phyloP scores from a whole-genome alignment of 495 filamentous ascomycete genomes.

The Lichenothelia convexa region DNA sequence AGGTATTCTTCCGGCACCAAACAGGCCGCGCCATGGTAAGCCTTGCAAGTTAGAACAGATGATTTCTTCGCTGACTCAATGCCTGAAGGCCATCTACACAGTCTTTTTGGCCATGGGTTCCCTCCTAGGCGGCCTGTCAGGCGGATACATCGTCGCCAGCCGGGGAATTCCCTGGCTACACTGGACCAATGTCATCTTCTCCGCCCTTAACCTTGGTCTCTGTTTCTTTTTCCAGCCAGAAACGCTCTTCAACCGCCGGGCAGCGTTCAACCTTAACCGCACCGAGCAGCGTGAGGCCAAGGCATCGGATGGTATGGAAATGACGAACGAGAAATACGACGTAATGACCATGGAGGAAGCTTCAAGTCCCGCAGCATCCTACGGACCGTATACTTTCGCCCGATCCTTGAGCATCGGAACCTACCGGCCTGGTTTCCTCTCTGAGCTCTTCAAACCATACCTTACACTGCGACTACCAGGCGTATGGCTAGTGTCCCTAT shows the following conservation, averaged over 20 bases:
- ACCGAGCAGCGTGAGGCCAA: no score
- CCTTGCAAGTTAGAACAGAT: not conserved
- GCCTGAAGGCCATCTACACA: conserved; percentile 13
- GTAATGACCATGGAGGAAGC: conserved; percentile 3
- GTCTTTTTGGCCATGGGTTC: conserved; percentile 12
- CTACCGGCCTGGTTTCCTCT: conserved; percentile 6
- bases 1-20: conserved; percentile 17
- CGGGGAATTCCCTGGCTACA: conserved; percentile 13
- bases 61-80: conserved; percentile 1
- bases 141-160: conserved; percentile 12
- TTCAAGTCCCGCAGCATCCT: not conserved
- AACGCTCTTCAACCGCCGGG: conserved; percentile 11
- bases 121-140: conserved; percentile 9
- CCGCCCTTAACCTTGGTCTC: conserved; percentile 12
- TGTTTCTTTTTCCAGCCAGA: conserved; percentile 14
- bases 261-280: no score
- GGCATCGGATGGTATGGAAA: not conserved
- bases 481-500: conserved; percentile 14
- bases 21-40: conserved; percentile 14
- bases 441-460: conserved; percentile 13
- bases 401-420: conserved; percentile 8
- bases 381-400: conserved; percentile 7
- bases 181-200: conserved; percentile 12
- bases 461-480: conserved; percentile 13
- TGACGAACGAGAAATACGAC: conserved; percentile 1